A percentile compares a stretch with the other conserved stretches of the same genome.
Conservation (phyloP, 2,329 filamentous ascomycete genomes). For the Furcasterigmium furcatum region DNA sequence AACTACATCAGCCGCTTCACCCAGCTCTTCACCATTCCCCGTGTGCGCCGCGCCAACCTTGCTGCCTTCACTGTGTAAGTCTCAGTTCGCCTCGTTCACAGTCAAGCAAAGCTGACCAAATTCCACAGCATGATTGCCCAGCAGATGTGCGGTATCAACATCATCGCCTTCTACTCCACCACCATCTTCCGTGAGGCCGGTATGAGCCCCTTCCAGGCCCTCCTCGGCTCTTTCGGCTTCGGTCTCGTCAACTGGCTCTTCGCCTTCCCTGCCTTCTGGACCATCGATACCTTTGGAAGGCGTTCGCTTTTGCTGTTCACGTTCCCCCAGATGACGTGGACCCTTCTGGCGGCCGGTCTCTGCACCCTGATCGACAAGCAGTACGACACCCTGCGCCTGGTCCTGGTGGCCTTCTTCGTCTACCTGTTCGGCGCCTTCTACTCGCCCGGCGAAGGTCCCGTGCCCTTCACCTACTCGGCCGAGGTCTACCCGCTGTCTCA, state of each 20-base stretch:
- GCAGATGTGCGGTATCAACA: slow-evolving; percentile 51
- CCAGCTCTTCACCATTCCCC: slow-evolving; percentile 66
- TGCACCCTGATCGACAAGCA: slow-evolving; percentile 40
- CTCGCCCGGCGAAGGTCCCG: slow-evolving; percentile 53
- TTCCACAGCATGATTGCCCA: background rate
- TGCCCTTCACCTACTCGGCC: slow-evolving; percentile 66
- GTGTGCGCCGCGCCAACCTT: slow-evolving; percentile 68
- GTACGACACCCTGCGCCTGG: slow-evolving; percentile 24
- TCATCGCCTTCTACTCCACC: slow-evolving; percentile 73
- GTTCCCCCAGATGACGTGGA: slow-evolving; percentile 59
- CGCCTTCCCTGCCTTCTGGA: slow-evolving; percentile 54
- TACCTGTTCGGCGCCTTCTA: slow-evolving; percentile 22
- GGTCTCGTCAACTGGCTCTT: slow-evolving; percentile 58
- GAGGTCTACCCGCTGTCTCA: slow-evolving; percentile 70
- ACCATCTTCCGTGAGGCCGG: slow-evolving; percentile 59
- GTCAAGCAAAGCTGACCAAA: too few relatives aligned
- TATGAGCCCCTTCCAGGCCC: slow-evolving; percentile 49
- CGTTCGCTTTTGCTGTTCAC: slow-evolving; percentile 53
- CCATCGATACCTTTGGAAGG: slow-evolving; percentile 47
- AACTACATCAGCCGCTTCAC: slow-evolving; percentile 61
- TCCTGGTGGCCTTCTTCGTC: slow-evolving; percentile 45
- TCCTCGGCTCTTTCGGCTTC: slow-evolving; percentile 43
- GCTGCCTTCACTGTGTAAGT: slow-evolving; percentile 67
- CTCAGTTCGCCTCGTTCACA: too few relatives aligned
- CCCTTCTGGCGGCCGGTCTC: slow-evolving; percentile 53